A percentile compares a stretch with the other conserved stretches of the same genome.
Evolutionary conservation across 2,329 filamentous ascomycete genomes (phyloP).

Genomic region (Xylaria sp.): DNA sequence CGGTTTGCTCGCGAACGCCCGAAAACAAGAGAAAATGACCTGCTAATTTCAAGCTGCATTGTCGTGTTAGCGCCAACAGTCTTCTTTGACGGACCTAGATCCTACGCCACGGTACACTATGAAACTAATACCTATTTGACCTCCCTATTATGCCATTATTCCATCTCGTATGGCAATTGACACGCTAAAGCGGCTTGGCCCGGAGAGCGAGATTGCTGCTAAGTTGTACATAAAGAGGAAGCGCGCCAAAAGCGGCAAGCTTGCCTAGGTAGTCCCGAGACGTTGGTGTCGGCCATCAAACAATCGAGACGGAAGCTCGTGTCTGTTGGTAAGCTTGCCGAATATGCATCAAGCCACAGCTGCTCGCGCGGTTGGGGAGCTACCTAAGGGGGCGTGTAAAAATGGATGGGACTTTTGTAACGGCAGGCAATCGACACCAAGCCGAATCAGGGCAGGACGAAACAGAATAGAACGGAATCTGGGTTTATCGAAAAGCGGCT

Average conservation of each 20-base stretch:
- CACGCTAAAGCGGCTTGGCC: slow-evolving; percentile 11
- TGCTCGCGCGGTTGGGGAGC: neutral
- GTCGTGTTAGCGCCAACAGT: slow-evolving; percentile 30
- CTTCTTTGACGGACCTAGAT: slow-evolving; percentile 22
- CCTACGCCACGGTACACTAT: neutral
- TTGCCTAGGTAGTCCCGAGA: slow-evolving; percentile 17
- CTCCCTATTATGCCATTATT: neutral
- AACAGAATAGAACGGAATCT: neutral
- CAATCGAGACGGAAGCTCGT: slow-evolving; percentile 13
- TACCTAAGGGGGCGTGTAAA: neutral
- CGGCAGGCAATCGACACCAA: slow-evolving; percentile 21
- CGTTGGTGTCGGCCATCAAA: slow-evolving; percentile 21
- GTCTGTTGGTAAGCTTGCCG: slow-evolving; percentile 18
- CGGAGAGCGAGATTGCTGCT: slow-evolving; percentile 29
- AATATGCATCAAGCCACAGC: slow-evolving; percentile 27
- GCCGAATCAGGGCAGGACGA: slow-evolving; percentile 1
- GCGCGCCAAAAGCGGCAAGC: slow-evolving; percentile 10
- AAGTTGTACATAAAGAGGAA: slow-evolving; percentile 11
- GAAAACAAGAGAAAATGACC: slow-evolving; percentile 13
- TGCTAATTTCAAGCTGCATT: slow-evolving; percentile 23
- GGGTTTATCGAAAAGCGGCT: slow-evolving; percentile 9
- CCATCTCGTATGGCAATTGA: neutral
- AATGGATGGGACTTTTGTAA: slow-evolving; percentile 2
- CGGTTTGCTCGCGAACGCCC: slow-evolving; percentile 1
- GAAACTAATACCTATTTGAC: neutral